Percentiles rank a stretch among this genome's conserved stretches.
Evolutionary conservation across 169 alveolate species (phyloP).

Genomic region (Eimeria mitis): DNA sequence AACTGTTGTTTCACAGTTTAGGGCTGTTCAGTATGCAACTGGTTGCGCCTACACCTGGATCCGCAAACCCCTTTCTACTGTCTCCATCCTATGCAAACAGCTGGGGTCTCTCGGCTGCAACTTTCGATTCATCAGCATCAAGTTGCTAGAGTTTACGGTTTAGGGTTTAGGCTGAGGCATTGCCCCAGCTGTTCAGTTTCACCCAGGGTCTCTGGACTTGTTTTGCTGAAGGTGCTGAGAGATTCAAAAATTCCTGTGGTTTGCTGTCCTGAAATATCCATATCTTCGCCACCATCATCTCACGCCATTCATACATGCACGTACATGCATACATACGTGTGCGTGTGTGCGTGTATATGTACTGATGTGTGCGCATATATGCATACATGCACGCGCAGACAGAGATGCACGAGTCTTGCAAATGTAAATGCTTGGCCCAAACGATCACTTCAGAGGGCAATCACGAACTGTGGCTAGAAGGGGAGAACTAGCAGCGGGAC

Average conservation of each 20-base stretch:
- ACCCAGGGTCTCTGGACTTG: background rate
- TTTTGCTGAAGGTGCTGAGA: background rate
- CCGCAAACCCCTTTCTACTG: background rate
- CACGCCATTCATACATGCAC: background rate
- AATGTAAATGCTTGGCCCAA: background rate
- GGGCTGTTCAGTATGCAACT: background rate
- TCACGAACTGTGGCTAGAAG: background rate
- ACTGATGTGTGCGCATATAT: too few relatives aligned
- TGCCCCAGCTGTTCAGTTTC: background rate
- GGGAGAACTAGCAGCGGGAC: too few relatives aligned
- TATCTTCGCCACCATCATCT: too few relatives aligned
- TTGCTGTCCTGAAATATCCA: background rate
- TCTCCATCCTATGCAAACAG: background rate
- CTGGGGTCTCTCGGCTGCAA: background rate
- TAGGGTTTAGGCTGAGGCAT: background rate
- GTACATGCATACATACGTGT: too few relatives aligned
- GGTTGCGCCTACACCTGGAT: background rate
- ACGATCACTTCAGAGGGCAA: background rate
- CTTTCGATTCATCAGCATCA: background rate
- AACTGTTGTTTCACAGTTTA: background rate
- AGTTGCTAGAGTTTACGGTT: background rate
- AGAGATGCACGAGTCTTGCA: background rate
- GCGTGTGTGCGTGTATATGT: too few relatives aligned
- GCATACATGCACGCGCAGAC: too few relatives aligned
- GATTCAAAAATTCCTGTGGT: background rate